These are phyloP conservation scores for Apiotrichum gamsii DNA, from an alignment of 1,284 basidiomycete genomes.

Conservation along the genomic window DNA sequence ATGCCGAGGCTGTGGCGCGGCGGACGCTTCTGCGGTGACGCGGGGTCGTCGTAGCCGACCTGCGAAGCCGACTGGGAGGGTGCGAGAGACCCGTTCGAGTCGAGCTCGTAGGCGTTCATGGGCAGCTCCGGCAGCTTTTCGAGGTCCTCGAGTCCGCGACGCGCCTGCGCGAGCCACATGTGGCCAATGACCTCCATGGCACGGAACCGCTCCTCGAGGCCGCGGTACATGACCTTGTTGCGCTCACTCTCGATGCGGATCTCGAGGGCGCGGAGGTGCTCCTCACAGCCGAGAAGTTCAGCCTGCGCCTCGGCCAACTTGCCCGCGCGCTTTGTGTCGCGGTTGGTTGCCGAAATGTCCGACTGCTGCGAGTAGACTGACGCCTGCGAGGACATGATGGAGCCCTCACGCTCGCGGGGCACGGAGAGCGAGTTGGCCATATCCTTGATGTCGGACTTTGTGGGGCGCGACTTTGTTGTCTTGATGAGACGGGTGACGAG, in stretches of 20 bases:
- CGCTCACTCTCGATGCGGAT: conserved; percentile 45
- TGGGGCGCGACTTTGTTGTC: conserved; percentile 43
- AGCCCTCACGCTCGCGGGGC: conserved; percentile 4
- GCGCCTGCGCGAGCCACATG: conserved; percentile 46
- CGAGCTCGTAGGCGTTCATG: conserved; percentile 42
- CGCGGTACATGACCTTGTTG: conserved; percentile 46
- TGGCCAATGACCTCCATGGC: conserved; percentile 46
- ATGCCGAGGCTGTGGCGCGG: conserved; percentile 6
- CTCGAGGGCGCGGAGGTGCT: conserved; percentile 43
- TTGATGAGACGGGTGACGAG: conserved; percentile 46
- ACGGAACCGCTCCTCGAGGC: conserved; percentile 45
- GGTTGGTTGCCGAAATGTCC: conserved; percentile 27
- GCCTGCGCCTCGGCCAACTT: conserved; percentile 47
- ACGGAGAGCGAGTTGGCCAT: conserved; percentile 22
- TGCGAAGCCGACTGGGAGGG: conserved; percentile 48
- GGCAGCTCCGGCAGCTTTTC: conserved; percentile 32
- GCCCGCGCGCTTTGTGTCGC: conserved; percentile 38
- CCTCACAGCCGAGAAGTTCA: conserved; percentile 46
- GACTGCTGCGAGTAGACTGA: conserved; percentile 28
- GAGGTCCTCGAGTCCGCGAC: conserved; percentile 42
- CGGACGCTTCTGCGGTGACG: not conserved
- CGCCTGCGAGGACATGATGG: conserved; percentile 24
- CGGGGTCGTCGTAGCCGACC: conserved; percentile 39
- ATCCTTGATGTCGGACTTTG: conserved; percentile 40
- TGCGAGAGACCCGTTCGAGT: conserved; percentile 48